Evolutionary conservation across 305 asterid species (phyloP).

Genomic region (Fraxinus velutina): DNA sequence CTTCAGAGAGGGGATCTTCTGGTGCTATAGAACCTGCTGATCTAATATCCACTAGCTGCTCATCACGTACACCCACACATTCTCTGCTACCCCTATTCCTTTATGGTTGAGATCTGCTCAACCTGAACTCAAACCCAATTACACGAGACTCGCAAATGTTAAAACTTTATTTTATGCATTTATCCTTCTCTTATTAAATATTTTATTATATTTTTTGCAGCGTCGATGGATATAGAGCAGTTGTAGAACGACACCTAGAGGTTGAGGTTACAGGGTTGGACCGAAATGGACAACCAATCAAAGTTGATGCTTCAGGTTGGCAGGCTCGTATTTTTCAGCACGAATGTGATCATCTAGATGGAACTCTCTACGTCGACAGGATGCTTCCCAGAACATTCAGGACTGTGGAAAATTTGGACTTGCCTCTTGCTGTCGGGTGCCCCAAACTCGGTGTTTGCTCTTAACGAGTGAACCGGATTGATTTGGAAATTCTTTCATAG

Average conservation of each 20-base stretch:
- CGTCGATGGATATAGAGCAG: conserved; percentile 79
- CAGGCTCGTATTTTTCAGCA: conserved; percentile 94
- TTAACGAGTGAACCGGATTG: neutral
- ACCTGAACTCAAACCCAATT: neutral
- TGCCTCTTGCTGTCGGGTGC: conserved; percentile 72
- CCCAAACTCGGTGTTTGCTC: conserved; percentile 55
- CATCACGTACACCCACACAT: neutral
- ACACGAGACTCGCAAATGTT: neutral
- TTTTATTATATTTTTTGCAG: conserved; percentile 35
- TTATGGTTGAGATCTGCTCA: neutral
- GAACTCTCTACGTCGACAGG: conserved; percentile 77
- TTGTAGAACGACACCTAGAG: conserved; percentile 75
- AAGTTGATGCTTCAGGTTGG: conserved; percentile 86
- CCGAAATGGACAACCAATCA: conserved; percentile 57
- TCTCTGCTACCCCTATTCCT: neutral
- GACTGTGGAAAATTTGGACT: conserved; percentile 57
- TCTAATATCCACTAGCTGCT: neutral
- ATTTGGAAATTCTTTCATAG: neutral
- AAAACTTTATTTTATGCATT: neutral
- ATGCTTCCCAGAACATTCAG: conserved; percentile 83
- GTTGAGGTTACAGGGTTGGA: conserved; percentile 78
- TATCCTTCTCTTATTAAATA: neutral
- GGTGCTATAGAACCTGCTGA: neutral
- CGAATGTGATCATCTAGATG: conserved; percentile 87
- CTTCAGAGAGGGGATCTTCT: neutral